Conservation (phyloP, 768 basidiomycete species). For the Termitomyces sp. region DNA sequence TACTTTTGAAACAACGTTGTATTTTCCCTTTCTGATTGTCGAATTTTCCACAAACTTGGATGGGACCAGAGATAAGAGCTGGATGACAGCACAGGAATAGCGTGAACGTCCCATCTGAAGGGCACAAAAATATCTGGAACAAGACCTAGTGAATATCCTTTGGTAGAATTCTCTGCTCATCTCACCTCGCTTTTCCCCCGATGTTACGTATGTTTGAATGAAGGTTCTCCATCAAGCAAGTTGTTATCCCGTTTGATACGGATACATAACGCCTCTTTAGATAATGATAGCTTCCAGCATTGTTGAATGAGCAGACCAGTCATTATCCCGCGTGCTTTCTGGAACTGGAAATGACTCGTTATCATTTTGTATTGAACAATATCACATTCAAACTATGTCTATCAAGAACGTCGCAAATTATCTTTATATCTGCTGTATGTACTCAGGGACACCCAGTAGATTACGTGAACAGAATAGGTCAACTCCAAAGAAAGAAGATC, state of each 20-base stretch:
- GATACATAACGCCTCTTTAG: background rate
- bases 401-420: background rate
- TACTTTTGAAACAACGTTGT: background rate
- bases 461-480: slow-evolving; percentile 13
- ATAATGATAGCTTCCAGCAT: background rate
- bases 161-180: background rate
- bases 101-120: too few relatives aligned
- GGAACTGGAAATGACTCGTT: background rate
- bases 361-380: background rate
- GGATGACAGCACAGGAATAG: background rate
- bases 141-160: background rate
- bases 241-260: background rate
- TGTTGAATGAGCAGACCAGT: background rate
- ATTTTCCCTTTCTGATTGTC: background rate
- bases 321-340: background rate
- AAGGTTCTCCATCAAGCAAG: background rate
- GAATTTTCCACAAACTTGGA: too few relatives aligned
- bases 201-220: background rate
- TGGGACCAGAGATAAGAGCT: too few relatives aligned
- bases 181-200: background rate
- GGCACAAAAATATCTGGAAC: background rate
- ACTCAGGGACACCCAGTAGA: background rate
- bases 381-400: background rate
- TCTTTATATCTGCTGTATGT: too few relatives aligned
- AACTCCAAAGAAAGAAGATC: background rate